A percentile compares a stretch with the other conserved stretches of the same genome.
These are phyloP conservation scores for Jamesozyma hellenica DNA, from an alignment of 805 yeast genomes.

Conservation along the genomic window DNA sequence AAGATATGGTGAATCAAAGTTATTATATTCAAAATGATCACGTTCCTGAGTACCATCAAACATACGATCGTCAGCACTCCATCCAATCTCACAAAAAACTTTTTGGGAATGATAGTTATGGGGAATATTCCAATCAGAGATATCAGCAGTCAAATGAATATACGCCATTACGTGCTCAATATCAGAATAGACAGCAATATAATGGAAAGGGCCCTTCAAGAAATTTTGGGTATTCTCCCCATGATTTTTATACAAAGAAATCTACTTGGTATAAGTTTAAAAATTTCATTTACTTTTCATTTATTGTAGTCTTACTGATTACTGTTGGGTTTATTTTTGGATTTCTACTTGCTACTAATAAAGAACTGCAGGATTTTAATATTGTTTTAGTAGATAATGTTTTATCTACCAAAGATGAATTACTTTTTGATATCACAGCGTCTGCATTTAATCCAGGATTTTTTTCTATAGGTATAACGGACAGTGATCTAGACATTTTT, in stretches of 20 bases:
- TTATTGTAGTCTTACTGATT: slow-evolving; percentile 39
- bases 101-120: slow-evolving; percentile 1
- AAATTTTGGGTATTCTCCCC: slow-evolving; percentile 36
- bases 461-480: slow-evolving; percentile 50
- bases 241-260: slow-evolving; percentile 34
- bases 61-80: neutral
- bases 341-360: slow-evolving; percentile 73
- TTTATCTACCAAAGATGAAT: slow-evolving; percentile 72
- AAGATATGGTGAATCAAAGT: slow-evolving; percentile 3
- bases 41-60: neutral
- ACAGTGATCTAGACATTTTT: slow-evolving; percentile 74
- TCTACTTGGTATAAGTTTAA: slow-evolving; percentile 27
- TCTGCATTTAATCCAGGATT: slow-evolving; percentile 85
- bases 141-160: slow-evolving; percentile 11
- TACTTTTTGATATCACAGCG: slow-evolving; percentile 66
- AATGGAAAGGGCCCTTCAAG: slow-evolving; percentile 11
- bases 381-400: slow-evolving; percentile 58
- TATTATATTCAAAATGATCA: slow-evolving; percentile 1
- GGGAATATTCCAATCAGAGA: neutral
- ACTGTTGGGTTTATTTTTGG: slow-evolving; percentile 74
- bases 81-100: neutral
- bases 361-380: slow-evolving; percentile 62
- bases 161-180: slow-evolving; percentile 12
- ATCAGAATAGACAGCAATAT: neutral
- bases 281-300: slow-evolving; percentile 28